Conservation (phyloP, 345 rosid genomes). For the Rhodamnia rubescens region DNA sequence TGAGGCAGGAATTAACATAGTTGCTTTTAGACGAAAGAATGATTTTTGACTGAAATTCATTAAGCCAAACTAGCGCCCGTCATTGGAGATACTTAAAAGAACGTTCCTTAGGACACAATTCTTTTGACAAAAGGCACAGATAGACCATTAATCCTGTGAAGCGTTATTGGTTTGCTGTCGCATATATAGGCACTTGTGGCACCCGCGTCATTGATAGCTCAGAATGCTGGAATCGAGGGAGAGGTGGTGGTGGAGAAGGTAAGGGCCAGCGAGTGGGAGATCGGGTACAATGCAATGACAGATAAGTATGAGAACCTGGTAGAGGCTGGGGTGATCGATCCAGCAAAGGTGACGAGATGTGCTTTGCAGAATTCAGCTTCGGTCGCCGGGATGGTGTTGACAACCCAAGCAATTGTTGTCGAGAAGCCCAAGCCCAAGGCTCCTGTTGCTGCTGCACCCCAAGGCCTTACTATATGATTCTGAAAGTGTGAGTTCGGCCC, state of each 20-base stretch:
- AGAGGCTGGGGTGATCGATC: constrained; percentile 90
- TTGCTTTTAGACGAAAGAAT: neutral
- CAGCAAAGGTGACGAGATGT: constrained; percentile 90
- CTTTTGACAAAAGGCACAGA: neutral
- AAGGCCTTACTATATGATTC: constrained; percentile 45
- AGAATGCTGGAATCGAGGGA: constrained; percentile 92
- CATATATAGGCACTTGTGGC: constrained; percentile 63
- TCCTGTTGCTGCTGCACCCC: constrained; percentile 38
- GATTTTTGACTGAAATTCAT: neutral
- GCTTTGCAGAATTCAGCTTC: constrained; percentile 92
- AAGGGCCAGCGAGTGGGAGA: constrained; percentile 69
- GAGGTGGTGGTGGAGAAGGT: constrained; percentile 92
- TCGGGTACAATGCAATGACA: constrained; percentile 92
- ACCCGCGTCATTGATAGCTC: constrained; percentile 85
- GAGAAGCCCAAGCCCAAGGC: constrained; percentile 77
- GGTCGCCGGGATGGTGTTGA: constrained; percentile 94
- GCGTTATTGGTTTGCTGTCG: neutral
- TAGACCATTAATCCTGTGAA: neutral
- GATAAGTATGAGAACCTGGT: constrained; percentile 79
- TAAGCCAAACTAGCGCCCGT: neutral
- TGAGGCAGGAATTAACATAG: neutral
- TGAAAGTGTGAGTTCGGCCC: neutral
- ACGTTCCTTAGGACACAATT: neutral
- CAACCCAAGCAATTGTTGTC: constrained; percentile 95
- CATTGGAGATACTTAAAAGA: neutral